These are phyloP conservation scores for Saturnispora ahearnii DNA, from an alignment of 805 yeast genomes.

Conservation along the genomic window DNA sequence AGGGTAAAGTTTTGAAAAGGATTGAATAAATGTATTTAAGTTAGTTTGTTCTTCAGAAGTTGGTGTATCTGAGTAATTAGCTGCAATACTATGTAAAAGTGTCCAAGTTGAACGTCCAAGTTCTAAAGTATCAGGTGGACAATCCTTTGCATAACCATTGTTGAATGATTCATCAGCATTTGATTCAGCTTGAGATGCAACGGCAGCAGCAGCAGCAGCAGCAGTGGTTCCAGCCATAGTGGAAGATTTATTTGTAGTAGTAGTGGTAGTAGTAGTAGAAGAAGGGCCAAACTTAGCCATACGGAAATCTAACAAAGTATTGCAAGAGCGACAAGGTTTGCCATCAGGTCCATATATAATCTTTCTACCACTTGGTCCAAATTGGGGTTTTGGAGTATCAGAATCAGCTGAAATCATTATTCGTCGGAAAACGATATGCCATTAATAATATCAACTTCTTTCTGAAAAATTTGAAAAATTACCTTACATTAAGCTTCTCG, in stretches of 20 bases:
- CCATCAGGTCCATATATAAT: constrained; percentile 82
- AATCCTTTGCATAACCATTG: constrained; percentile 34
- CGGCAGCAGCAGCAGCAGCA: background rate
- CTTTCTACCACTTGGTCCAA: constrained; percentile 55
- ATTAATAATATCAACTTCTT: background rate
- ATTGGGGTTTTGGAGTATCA: constrained; percentile 27
- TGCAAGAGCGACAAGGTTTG: constrained; percentile 94
- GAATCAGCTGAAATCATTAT: constrained; percentile 6
- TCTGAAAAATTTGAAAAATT: background rate
- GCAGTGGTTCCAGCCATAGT: constrained; percentile 13
- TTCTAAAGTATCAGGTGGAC: constrained; percentile 80
- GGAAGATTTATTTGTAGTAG: constrained; percentile 9
- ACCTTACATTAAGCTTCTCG: background rate
- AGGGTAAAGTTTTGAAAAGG: constrained; percentile 79
- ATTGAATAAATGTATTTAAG: constrained; percentile 55
- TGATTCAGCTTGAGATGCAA: constrained; percentile 11
- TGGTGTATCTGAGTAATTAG: constrained; percentile 74
- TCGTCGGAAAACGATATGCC: background rate
- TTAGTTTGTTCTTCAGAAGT: constrained; percentile 53
- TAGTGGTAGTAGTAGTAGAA: constrained; percentile 14
- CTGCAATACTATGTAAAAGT: constrained; percentile 80
- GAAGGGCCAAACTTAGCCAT: constrained; percentile 34
- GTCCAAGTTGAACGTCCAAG: constrained; percentile 92
- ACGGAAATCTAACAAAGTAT: constrained; percentile 71
- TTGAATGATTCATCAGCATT: constrained; percentile 13